Evolutionary conservation across 2,329 filamentous ascomycete genomes (phyloP).

Genomic region (Neophaeococcomyces mojaviensis): DNA sequence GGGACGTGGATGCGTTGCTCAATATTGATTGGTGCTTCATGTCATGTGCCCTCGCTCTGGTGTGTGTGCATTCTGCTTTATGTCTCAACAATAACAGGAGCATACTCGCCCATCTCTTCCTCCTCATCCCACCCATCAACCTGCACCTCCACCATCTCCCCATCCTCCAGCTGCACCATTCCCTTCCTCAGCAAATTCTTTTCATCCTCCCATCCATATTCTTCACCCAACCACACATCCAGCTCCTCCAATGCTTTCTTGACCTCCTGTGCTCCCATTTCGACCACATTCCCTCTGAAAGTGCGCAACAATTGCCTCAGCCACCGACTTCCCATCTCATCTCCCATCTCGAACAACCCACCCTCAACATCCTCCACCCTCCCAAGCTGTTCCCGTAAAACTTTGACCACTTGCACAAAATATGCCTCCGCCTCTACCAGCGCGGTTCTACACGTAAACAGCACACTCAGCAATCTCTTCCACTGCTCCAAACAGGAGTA

Average conservation of each 20-base stretch:
- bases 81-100: constrained; percentile 51
- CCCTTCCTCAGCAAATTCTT: constrained; percentile 48
- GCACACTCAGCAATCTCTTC: constrained; percentile 50
- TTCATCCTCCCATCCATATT: constrained; percentile 52
- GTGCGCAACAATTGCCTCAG: constrained; percentile 45
- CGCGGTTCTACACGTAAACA: constrained; percentile 50
- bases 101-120: constrained; percentile 59
- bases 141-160: constrained; percentile 55
- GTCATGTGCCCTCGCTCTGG: background rate
- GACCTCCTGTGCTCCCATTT: constrained; percentile 32
- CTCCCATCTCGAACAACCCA: constrained; percentile 52
- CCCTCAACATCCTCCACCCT: constrained; percentile 54
- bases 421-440: constrained; percentile 42
- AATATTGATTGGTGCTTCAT: background rate
- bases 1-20: background rate
- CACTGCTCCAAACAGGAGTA: constrained; percentile 60
- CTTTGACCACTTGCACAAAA: constrained; percentile 44
- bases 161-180: constrained; percentile 55
- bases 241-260: constrained; percentile 48
- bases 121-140: constrained; percentile 49
- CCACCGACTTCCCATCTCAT: constrained; percentile 44
- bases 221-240: constrained; percentile 46
- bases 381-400: constrained; percentile 46
- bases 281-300: constrained; percentile 46
- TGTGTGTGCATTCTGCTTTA: constrained; percentile 16